phyloP scores from a whole-genome alignment of 2,329 filamentous ascomycete species.

The Arthrobotrys iridis region DNA sequence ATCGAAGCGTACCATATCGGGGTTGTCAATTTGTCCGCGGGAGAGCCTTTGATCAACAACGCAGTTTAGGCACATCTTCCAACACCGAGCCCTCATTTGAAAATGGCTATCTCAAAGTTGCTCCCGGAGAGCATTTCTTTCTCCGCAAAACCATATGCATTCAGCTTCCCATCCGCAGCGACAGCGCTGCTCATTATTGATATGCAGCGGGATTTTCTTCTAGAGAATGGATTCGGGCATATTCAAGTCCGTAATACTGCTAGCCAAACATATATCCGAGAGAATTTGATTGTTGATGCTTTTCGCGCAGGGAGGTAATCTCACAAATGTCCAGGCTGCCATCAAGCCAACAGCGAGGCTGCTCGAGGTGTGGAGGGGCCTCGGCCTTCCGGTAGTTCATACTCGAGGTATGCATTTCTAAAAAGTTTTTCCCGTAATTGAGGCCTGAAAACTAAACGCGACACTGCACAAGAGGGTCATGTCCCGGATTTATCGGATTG shows the following conservation, averaged over 20 bases:
- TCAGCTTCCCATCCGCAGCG: conserved; percentile 63
- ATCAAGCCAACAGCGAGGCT: conserved; percentile 60
- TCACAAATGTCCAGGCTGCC: conserved; percentile 52
- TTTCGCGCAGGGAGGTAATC: conserved; percentile 32
- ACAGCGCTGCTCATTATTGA: conserved; percentile 67
- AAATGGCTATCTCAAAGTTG: conserved; percentile 50
- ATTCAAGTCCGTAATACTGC: conserved; percentile 63
- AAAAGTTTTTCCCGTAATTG: neutral
- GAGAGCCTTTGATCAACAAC: conserved; percentile 4
- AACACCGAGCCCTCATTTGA: neutral
- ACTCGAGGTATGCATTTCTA: conserved; percentile 60
- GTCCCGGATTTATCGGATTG: conserved; percentile 67
- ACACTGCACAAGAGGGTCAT: conserved; percentile 62
- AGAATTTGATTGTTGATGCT: conserved; percentile 55
- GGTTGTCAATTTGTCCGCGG: neutral
- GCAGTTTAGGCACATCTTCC: conserved; percentile 5
- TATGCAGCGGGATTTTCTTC: conserved; percentile 67
- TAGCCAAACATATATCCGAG: conserved; percentile 56
- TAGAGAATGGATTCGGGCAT: conserved; percentile 66
- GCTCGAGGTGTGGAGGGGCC: conserved; percentile 62
- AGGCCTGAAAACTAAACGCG: neutral
- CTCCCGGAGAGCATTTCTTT: conserved; percentile 49
- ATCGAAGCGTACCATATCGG: neutral
- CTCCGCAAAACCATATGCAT: conserved; percentile 64
- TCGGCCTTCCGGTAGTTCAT: conserved; percentile 65